Conservation (phyloP, 345 rosid genomes). For the Carallia brachiata region DNA sequence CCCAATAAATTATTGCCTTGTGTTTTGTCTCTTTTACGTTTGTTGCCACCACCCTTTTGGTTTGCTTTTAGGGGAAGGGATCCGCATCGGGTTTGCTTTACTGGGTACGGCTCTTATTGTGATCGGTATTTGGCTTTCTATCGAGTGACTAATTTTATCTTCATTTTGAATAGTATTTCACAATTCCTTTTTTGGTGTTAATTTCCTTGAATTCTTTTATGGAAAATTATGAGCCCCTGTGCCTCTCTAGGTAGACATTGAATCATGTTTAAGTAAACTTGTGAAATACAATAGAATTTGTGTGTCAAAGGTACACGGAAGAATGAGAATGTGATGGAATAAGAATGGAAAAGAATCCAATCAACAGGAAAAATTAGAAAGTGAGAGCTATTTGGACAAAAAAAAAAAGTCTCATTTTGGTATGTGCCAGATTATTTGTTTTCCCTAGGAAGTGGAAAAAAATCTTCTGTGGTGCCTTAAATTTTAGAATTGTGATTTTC, state of each 20-base stretch:
- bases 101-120: conserved; percentile 66
- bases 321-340: too few species aligned
- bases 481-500: conserved; percentile 48
- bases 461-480: background rate
- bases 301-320: too few species aligned
- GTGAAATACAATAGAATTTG: too few species aligned
- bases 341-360: too few species aligned
- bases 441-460: background rate
- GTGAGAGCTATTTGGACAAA: too few species aligned
- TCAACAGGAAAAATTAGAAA: too few species aligned
- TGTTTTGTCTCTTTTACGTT: conserved; percentile 36
- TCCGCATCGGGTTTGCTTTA: conserved; percentile 51
- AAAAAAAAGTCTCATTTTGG: too few species aligned
- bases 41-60: conserved; percentile 87
- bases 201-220: too few species aligned
- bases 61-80: conserved; percentile 67
- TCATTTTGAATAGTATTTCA: background rate
- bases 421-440: background rate
- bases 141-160: conserved; percentile 20
- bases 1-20: too few species aligned
- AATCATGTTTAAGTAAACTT: too few species aligned
- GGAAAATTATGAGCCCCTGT: too few species aligned
- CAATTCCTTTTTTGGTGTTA: background rate
- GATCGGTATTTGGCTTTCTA: conserved; percentile 79
- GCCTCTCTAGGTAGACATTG: too few species aligned